Evolutionary conservation across 2,329 filamentous ascomycete species (phyloP), one percentile per base, ranked within the genome.

Genomic region (Colletotrichum cordylinicola): DNA sequence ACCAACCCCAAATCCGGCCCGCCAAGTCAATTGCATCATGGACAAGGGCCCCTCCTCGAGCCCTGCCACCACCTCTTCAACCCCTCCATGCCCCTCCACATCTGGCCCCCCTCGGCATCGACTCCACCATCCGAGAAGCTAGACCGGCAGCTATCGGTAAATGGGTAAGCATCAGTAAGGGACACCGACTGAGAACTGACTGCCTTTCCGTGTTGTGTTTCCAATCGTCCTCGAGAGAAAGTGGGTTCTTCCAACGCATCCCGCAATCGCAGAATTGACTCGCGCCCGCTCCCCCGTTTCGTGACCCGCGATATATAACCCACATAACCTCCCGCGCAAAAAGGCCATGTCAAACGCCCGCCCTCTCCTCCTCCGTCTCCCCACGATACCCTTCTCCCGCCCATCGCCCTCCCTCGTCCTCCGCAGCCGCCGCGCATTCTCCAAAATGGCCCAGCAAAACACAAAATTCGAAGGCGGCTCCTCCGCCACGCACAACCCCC

Each of bases 401-500:
- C 29, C 61, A 35, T 3, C 27, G 21, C 10, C 43, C 60, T 64
- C 9, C 16, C 24, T 21, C 18, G 58, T 56, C 37, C n/a, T 27
- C 39, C 35, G 12, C 35, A 65, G 13, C 31, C 48, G 43, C 24
- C 64, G 21, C 24, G 10, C 6, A 10, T 33, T 18, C 31, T 33
- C 39, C 61, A 29, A 24, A 43, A 62, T 71, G 64, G 31, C 60
- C 69, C 70, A 71, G 31, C 68, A 67, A 35, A 43, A 29, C 43
- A 70, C 12, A 31, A 64, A 52, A 13, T 66, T 70, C 70, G 70
- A 52, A 31, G 74, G 71, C 70, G 70, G 74, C 58, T 58, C 70
- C 58, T 24, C 52, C 4, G 75, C 72, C 78, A 87, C 92, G 82
- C 91, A 92, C 82, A 94, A 94, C 83, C 91, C 91, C 2, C 93